Base-by-base conservation (phyloP, 2,329 filamentous ascomycete genomes). In the Phaeoacremonium minimum region DNA sequence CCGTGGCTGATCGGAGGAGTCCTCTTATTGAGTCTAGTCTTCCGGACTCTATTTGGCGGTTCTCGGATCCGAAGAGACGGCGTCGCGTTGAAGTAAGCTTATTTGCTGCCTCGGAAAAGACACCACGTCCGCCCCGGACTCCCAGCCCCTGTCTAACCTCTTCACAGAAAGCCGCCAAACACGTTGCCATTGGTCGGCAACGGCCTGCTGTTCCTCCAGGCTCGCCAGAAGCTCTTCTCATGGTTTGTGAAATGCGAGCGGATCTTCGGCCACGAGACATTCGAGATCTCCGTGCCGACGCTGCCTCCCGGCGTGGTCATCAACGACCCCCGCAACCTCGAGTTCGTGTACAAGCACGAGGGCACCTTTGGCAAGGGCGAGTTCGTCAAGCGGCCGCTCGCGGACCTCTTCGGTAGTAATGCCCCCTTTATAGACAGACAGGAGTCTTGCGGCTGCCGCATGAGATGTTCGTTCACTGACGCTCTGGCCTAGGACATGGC, bases 221-320 rank as follows among this genome's bases (percentile, higher is more conserved):
- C 73, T 3, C 70, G 79, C 4, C 72, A 81, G 48, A 71, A 68
- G 36, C 66, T 83, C 5, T 78, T 83, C 43, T 58, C 67, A 7
- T 83, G 78, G 79, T 83, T 83, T 50, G 66, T 72, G 32, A 67
- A 64, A 45, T 79, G 75, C 46, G 75, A 81, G 51, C 65, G 61
- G 11, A 57, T 58, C 18, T 75, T 77, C 43, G 76, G 76, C 22
- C 63, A 71, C 36, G 75, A 80, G 53, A 83, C 80, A 1, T 73
- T 80, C 32, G 70, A 77, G 46, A 75, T 84, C 18, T 70, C 69
- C 4, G 79, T 83, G 11, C 80, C 80, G 3, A 75, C 74, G 0
- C 55, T 84, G 11, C 78, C 78, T 2, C 73, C 76, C 0, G 79
- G 77, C 4, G 73, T 83, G 15, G 72, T 84, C 31, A 73, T 84